Evolutionary conservation across 2,329 filamentous ascomycete species (phyloP), one percentile per base, ranked within the genome.

Genomic region (Penicillium sp.): DNA sequence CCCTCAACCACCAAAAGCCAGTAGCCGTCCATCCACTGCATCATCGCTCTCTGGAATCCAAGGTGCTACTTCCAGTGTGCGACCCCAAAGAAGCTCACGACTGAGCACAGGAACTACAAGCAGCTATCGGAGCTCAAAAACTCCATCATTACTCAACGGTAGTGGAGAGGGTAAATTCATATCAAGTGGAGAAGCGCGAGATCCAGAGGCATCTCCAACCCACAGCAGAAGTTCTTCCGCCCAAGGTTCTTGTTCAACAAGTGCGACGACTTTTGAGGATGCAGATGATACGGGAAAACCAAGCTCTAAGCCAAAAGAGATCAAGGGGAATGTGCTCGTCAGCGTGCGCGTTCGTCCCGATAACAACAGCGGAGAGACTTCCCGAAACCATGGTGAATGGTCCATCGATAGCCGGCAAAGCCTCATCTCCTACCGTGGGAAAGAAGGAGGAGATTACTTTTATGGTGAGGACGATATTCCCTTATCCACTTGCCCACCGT

Each of bases 301-400:
- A 6, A 61, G 54, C 47, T 54, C 67, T 0, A 75, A 71, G 45
- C 64, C 69, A 22, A 86, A 84, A 65, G 91, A 97, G 66, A 84
- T 82, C 53, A 97, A 96, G 73, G 94, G 94, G 49, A 99, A 99
- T 69, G 93, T 99, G 14, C 76, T 97, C 59, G 93, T 99, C 64
- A 97, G 94, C 70, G 92, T 99, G 36, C 85, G 94, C 69, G 92
- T 97, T 40, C 85, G 94, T 31, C 94, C 94, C 30, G 92, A 97
- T 75, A 82, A 84, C 4, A 62, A 44, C 10, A 60, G 56, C 16
- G 84, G 80, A n/a, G 82, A 82, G 52, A 84, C 84, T 42, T 79
- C 80, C 55, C 82, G 84, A 56, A 77, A 84, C 8, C 89, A 94
- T 57, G 85, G 87, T 30, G 94, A 97, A 69, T 99, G 93, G 94